Conservation (phyloP, 306 rosid genomes). For the Prunus mume region DNA sequence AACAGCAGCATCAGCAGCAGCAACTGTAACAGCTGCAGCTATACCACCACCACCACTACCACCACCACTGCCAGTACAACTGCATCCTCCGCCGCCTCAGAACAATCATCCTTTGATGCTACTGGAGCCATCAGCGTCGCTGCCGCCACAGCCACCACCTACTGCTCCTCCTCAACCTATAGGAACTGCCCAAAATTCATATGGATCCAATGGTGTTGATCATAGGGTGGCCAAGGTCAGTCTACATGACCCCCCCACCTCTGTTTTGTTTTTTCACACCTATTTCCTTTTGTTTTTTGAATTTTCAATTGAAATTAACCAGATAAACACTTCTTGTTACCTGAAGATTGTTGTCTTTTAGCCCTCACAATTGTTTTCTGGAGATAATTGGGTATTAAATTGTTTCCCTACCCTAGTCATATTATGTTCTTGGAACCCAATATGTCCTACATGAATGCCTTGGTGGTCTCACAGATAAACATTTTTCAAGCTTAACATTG, state of each 20-base stretch:
- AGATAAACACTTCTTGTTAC: not conserved
- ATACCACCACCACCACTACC: not conserved
- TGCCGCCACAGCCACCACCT: conserved; percentile 24
- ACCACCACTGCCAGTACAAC: not conserved
- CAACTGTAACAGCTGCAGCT: not conserved
- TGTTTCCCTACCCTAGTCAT: not conserved
- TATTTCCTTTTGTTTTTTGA: not conserved
- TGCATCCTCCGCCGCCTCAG: not conserved
- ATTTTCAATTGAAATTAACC: not conserved
- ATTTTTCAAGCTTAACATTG: not conserved
- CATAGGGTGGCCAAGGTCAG: conserved; percentile 60
- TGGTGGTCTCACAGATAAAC: not conserved
- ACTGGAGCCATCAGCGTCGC: conserved; percentile 46
- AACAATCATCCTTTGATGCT: conserved; percentile 42
- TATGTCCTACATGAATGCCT: not conserved
- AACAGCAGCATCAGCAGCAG: not conserved
- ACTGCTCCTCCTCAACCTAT: conserved; percentile 28
- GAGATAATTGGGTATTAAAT: not conserved
- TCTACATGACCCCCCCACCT: not conserved
- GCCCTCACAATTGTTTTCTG: not conserved
- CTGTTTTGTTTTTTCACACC: not conserved
- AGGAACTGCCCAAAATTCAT: conserved; percentile 57
- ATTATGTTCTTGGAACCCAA: not conserved
- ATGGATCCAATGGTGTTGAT: conserved; percentile 74
- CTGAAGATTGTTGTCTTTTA: not conserved